phyloP scores from a whole-genome alignment of 2,329 filamentous ascomycete genomes.

The Verticillium nubilum region DNA sequence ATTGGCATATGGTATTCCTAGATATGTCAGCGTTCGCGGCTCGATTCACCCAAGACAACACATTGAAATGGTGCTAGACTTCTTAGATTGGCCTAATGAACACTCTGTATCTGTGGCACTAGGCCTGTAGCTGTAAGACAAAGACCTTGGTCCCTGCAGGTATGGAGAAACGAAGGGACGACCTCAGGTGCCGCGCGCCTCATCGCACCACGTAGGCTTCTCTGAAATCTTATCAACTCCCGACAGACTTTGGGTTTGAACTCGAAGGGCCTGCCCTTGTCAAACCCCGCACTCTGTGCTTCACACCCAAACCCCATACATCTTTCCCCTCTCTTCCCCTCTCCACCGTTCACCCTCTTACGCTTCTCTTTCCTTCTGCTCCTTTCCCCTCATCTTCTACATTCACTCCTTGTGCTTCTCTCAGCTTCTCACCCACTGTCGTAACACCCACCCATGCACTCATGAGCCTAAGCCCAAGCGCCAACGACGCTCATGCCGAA shows the following conservation, averaged over 20 bases:
- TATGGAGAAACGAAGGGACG: background rate
- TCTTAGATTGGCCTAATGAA: background rate
- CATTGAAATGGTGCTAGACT: background rate
- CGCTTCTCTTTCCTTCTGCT: background rate
- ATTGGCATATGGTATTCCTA: too few species aligned
- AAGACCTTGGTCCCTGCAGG: background rate
- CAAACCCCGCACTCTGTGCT: too few species aligned
- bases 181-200: background rate
- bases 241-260: background rate
- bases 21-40: too few species aligned
- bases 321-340: background rate
- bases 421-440: background rate
- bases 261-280: too few species aligned
- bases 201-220: background rate
- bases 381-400: background rate
- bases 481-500: slow-evolving; percentile 60
- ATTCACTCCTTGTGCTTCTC: background rate
- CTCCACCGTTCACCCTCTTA: background rate
- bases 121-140: background rate
- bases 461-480: slow-evolving; percentile 47
- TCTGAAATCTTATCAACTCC: background rate
- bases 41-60: too few species aligned
- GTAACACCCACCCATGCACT: background rate
- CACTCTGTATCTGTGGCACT: background rate
- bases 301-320: background rate